A percentile compares a stretch with the other conserved stretches of the same genome.
These are phyloP conservation scores for Pyrenophora tritici-repentis DNA, from an alignment of 2,329 filamentous ascomycete species.

Conservation along the genomic window DNA sequence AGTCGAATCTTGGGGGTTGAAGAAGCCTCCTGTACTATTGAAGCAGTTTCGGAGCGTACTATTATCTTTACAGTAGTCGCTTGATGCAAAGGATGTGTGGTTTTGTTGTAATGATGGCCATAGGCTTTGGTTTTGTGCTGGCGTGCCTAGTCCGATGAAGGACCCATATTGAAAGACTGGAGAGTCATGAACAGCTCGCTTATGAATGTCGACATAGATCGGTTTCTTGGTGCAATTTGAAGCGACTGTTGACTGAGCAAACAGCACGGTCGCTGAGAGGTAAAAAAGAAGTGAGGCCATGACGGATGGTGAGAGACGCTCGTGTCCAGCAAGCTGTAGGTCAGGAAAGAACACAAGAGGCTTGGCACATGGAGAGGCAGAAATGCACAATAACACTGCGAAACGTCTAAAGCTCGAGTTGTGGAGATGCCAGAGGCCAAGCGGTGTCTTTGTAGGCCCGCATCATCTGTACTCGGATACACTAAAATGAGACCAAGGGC, in stretches of 20 bases:
- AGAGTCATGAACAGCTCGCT: constrained; percentile 49
- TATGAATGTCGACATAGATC: constrained; percentile 53
- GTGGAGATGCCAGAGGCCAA: constrained; percentile 25
- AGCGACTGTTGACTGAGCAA: constrained; percentile 44
- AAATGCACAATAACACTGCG: constrained; percentile 22
- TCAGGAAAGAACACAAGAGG: constrained; percentile 12
- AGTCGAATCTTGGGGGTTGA: constrained; percentile 35
- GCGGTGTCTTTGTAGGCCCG: constrained; percentile 43
- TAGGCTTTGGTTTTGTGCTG: constrained; percentile 52
- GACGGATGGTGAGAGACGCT: constrained; percentile 24
- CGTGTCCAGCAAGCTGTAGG: constrained; percentile 38
- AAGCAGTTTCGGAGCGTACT: constrained; percentile 41
- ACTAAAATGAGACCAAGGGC: constrained; percentile 31
- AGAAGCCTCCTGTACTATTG: constrained; percentile 44
- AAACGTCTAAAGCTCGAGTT: constrained; percentile 27
- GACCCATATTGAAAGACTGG: constrained; percentile 51
- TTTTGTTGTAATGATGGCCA: constrained; percentile 52
- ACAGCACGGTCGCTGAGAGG: constrained; percentile 41
- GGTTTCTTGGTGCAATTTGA: constrained; percentile 48
- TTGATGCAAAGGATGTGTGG: constrained; percentile 48
- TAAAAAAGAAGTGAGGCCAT: constrained; percentile 39
- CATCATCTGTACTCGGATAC: constrained; percentile 22
- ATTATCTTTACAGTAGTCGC: constrained; percentile 45
- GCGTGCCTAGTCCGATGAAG: constrained; percentile 51
- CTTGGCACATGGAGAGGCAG: constrained; percentile 14